These are phyloP conservation scores for Candida broadrunensis DNA, from an alignment of 805 yeast genomes.

Conservation along the genomic window DNA sequence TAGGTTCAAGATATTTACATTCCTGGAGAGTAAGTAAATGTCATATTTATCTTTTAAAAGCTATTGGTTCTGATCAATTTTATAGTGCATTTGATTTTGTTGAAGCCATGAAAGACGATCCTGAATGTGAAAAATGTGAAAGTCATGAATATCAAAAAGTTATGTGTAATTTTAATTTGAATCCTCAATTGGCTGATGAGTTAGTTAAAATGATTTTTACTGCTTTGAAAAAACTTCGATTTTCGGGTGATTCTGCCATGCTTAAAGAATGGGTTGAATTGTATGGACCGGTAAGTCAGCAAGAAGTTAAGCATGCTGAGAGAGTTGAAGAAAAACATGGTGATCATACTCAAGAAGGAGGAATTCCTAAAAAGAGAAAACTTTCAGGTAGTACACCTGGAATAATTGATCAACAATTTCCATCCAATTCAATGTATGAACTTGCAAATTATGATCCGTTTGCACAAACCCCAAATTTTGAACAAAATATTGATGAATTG, in stretches of 20 bases:
- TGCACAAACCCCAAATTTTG: no score
- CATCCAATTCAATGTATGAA: no score
- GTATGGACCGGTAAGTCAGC: constrained; percentile 1
- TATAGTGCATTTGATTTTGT: constrained; percentile 15
- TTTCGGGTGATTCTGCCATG: not conserved
- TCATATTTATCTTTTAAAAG: constrained; percentile 25
- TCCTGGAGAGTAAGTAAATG: constrained; percentile 40
- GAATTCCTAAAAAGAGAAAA: no score
- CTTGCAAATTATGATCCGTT: no score
- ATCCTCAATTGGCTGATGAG: constrained; percentile 1
- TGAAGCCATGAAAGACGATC: not conserved
- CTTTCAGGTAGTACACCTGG: no score
- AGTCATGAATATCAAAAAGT: not conserved
- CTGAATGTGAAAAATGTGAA: not conserved
- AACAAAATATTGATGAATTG: not conserved
- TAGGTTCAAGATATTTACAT: constrained; percentile 33
- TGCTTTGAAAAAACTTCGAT: not conserved
- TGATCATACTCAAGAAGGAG: not conserved
- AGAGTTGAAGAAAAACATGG: not conserved
- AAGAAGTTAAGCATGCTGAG: not conserved
- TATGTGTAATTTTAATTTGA: constrained; percentile 1
- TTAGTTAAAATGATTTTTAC: not conserved
- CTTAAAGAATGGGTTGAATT: constrained; percentile 1
- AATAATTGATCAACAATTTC: no score
- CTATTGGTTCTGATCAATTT: constrained; percentile 24